These are phyloP conservation scores for Microdochium paspali DNA, from an alignment of 2,329 filamentous ascomycete genomes.

Conservation along the genomic window DNA sequence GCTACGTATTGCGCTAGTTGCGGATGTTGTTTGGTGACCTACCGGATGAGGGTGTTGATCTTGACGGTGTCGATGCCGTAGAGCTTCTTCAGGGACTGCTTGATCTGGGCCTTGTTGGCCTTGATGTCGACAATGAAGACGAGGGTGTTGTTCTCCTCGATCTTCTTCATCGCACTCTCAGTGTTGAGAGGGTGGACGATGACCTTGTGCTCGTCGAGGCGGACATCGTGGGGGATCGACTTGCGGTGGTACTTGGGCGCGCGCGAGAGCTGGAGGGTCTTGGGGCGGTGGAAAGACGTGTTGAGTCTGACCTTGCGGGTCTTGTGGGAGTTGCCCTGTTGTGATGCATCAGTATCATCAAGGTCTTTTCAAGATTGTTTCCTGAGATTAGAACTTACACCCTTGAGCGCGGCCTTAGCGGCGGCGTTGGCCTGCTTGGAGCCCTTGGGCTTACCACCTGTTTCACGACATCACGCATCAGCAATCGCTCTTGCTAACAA, in stretches of 20 bases:
- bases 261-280: constrained; percentile 88
- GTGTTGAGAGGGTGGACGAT: constrained; percentile 98
- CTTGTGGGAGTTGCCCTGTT: constrained; percentile 59
- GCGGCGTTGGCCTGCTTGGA: constrained; percentile 86
- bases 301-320: constrained; percentile 84
- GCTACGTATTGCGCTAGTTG: neutral
- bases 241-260: constrained; percentile 94
- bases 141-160: constrained; percentile 99
- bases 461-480: constrained; percentile 47
- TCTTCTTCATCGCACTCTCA: constrained; percentile 99
- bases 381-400: constrained; percentile 54
- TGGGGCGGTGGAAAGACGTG: constrained; percentile 95
- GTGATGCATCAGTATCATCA: constrained; percentile 1
- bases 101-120: constrained; percentile 99
- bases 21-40: constrained; percentile 23
- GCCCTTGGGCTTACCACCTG: constrained; percentile 51
- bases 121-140: constrained; percentile 96
- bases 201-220: constrained; percentile 96
- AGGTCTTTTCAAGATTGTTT: neutral
- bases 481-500: constrained; percentile 56
- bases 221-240: constrained; percentile 79
- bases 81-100: constrained; percentile 95
- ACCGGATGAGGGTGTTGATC: constrained; percentile 99
- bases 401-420: constrained; percentile 92
- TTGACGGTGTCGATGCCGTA: constrained; percentile 98